Conservation (phyloP, 345 rosid species). For the Citrus inodora region DNA sequence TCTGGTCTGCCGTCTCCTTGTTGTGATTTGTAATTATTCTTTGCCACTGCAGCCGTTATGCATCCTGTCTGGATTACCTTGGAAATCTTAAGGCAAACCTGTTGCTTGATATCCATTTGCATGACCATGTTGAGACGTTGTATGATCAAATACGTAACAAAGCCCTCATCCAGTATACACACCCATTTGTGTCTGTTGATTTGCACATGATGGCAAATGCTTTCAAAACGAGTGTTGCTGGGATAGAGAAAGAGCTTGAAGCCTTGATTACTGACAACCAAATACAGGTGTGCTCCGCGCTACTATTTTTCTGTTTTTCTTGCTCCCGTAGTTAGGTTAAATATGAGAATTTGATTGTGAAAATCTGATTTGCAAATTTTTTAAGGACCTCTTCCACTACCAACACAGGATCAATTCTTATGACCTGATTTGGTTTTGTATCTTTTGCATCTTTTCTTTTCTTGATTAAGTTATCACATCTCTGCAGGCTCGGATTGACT, state of each 20-base stretch:
- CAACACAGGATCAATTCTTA: background rate
- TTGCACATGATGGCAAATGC: constrained; percentile 96
- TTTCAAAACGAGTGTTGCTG: constrained; percentile 81
- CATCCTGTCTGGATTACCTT: constrained; percentile 87
- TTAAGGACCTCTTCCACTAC: background rate
- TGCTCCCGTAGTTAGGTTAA: background rate
- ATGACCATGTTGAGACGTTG: constrained; percentile 79
- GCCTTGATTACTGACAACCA: constrained; percentile 89
- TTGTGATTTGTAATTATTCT: background rate
- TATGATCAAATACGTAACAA: constrained; percentile 93
- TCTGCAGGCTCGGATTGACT: constrained; percentile 93
- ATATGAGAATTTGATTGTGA: background rate
- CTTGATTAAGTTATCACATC: background rate
- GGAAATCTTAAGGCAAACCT: constrained; percentile 82
- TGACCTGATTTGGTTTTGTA: background rate
- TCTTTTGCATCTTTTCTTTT: background rate
- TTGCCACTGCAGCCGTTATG: constrained; percentile 70
- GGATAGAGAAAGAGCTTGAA: constrained; percentile 87
- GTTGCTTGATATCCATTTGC: constrained; percentile 88
- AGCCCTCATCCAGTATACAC: constrained; percentile 97
- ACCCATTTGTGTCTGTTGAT: constrained; percentile 96
- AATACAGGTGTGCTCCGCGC: constrained; percentile 61
- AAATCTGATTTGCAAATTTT: background rate
- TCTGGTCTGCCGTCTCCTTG: background rate
- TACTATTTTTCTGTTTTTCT: background rate